Percentiles rank a stretch among this genome's conserved stretches.
Conservation (phyloP, 495 filamentous ascomycete genomes). For the Penicillium desertorum region DNA sequence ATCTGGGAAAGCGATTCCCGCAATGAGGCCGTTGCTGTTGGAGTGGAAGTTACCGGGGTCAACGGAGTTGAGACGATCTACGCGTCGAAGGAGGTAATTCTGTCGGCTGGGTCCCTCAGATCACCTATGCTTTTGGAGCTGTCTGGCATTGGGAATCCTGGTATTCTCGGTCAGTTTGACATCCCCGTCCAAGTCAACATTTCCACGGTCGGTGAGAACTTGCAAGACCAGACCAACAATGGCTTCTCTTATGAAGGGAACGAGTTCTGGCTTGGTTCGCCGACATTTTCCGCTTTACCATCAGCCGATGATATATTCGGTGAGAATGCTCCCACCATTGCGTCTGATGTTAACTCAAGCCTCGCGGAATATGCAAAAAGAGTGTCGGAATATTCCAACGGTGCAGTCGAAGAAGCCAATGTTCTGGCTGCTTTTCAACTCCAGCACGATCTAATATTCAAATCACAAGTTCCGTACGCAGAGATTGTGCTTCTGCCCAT, state of each 20-base stretch:
- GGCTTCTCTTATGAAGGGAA: slow-evolving; percentile 20
- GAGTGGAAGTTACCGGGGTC: slow-evolving; percentile 24
- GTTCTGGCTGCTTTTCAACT: slow-evolving; percentile 31
- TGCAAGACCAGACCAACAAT: slow-evolving; percentile 47
- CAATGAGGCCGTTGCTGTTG: slow-evolving; percentile 21
- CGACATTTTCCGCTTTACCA: slow-evolving; percentile 32
- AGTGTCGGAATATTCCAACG: slow-evolving; percentile 30
- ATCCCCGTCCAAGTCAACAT: slow-evolving; percentile 45
- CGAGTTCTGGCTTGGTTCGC: slow-evolving; percentile 19
- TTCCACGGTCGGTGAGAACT: slow-evolving; percentile 47
- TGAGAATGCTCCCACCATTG: slow-evolving; percentile 24
- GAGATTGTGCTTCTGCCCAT: slow-evolving; percentile 36
- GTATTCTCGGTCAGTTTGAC: slow-evolving; percentile 33
- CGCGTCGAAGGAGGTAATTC: slow-evolving; percentile 56
- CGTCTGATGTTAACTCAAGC: slow-evolving; percentile 21
- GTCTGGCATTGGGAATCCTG: slow-evolving; percentile 56
- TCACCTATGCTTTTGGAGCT: slow-evolving; percentile 60
- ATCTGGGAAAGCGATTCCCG: slow-evolving; percentile 23
- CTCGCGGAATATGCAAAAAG: slow-evolving; percentile 31
- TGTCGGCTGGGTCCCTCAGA: slow-evolving; percentile 58
- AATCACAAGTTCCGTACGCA: slow-evolving; percentile 38
- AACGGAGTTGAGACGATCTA: slow-evolving; percentile 34
- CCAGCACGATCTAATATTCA: slow-evolving; percentile 47
- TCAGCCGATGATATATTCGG: slow-evolving; percentile 28
- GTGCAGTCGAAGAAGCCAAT: slow-evolving; percentile 22